Percentiles rank a stretch among this genome's conserved stretches.
phyloP scores from a whole-genome alignment of 2,329 filamentous ascomycete genomes.

The Aspergillus japonicus region DNA sequence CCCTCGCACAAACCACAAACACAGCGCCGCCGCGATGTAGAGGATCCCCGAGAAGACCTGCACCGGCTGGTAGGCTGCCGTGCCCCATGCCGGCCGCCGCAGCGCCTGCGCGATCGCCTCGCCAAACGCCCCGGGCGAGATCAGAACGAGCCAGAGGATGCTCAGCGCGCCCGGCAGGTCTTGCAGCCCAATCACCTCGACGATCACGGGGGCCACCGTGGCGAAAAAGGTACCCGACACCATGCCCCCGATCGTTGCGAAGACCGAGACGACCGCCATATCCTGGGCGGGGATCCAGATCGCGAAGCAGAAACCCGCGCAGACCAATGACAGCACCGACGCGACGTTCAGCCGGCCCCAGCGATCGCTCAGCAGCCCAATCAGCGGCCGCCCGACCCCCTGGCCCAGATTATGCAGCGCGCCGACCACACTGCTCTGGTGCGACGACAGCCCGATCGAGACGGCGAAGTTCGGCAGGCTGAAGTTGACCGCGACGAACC shows the following conservation, averaged over 20 bases:
- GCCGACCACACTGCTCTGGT: slow-evolving; percentile 56
- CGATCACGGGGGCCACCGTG: slow-evolving; percentile 53
- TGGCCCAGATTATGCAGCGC: slow-evolving; percentile 62
- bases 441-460: slow-evolving; percentile 53
- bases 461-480: slow-evolving; percentile 60
- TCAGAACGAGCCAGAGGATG: slow-evolving; percentile 56
- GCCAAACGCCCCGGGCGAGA: slow-evolving; percentile 40
- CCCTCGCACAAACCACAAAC: slow-evolving; percentile 4
- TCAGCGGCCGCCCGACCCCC: slow-evolving; percentile 52
- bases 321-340: background rate
- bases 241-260: slow-evolving; percentile 45
- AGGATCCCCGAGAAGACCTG: slow-evolving; percentile 9
- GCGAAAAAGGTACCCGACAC: slow-evolving; percentile 52
- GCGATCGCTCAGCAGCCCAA: slow-evolving; percentile 59
- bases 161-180: slow-evolving; percentile 52
- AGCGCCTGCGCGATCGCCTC: slow-evolving; percentile 57
- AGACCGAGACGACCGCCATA: slow-evolving; percentile 46
- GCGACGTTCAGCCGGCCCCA: slow-evolving; percentile 62
- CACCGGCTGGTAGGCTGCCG: background rate
- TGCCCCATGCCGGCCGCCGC: slow-evolving; percentile 29
- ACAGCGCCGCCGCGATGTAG: slow-evolving; percentile 5
- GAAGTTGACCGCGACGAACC: slow-evolving; percentile 62
- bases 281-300: slow-evolving; percentile 49
- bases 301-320: slow-evolving; percentile 24
- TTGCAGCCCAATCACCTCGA: slow-evolving; percentile 56